These are phyloP conservation scores for Didymella arachidicola DNA, from an alignment of 2,329 filamentous ascomycete species.

Conservation along the genomic window DNA sequence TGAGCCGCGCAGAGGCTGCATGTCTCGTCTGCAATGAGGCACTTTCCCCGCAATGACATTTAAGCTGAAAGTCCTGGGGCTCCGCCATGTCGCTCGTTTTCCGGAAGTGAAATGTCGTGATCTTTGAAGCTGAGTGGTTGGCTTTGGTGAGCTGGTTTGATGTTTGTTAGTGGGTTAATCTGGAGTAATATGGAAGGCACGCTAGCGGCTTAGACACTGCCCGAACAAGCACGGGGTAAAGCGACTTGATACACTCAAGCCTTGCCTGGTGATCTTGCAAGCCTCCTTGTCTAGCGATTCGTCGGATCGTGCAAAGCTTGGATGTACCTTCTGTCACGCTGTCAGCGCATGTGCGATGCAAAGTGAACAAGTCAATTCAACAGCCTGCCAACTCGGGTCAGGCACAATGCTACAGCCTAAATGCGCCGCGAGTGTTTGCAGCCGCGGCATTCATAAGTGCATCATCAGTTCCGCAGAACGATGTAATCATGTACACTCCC, in stretches of 20 bases:
- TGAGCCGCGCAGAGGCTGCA: slow-evolving; percentile 9
- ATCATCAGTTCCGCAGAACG: slow-evolving; percentile 1
- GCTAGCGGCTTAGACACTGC: slow-evolving; percentile 14
- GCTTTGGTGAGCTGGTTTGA: slow-evolving; percentile 24
- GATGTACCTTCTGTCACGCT: slow-evolving; percentile 1
- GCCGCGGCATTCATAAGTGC: slow-evolving; percentile 6
- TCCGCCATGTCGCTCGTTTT: not conserved
- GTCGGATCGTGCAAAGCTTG: slow-evolving; percentile 14
- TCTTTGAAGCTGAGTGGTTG: slow-evolving; percentile 24
- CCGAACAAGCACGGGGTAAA: slow-evolving; percentile 13
- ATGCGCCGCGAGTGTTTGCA: slow-evolving; percentile 1
- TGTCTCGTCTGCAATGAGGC: not conserved
- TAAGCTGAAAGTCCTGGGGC: not conserved
- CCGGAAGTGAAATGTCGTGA: not conserved
- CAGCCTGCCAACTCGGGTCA: slow-evolving; percentile 1
- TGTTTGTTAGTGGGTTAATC: slow-evolving; percentile 27
- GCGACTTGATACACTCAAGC: slow-evolving; percentile 18
- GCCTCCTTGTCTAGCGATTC: slow-evolving; percentile 11
- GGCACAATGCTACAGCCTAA: slow-evolving; percentile 16
- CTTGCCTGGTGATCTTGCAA: slow-evolving; percentile 13
- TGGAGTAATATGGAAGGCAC: slow-evolving; percentile 16
- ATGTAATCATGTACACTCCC: not conserved
- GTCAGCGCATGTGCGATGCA: not conserved
- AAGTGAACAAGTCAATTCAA: slow-evolving; percentile 3
- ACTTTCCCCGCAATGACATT: slow-evolving; percentile 8